Percentiles rank a stretch among this genome's conserved stretches.
Conservation (phyloP, 768 basidiomycete genomes). For the Cubamyces lactineus region DNA sequence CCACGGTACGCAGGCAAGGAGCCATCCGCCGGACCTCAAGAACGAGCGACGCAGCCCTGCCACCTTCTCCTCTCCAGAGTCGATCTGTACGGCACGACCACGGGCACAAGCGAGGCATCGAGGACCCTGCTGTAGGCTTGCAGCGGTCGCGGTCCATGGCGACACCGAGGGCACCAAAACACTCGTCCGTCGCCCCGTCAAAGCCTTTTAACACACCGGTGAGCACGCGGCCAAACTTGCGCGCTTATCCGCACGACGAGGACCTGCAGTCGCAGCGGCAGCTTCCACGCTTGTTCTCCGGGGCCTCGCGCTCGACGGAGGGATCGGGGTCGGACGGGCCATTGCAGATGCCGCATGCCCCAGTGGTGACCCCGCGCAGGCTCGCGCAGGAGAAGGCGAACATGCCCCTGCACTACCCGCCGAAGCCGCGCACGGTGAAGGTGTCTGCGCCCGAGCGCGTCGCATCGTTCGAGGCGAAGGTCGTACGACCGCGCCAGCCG, state of each 20-base stretch:
- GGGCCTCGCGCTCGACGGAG: slow-evolving; percentile 4
- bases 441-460: slow-evolving; percentile 1
- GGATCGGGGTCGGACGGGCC: not conserved
- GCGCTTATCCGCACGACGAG: slow-evolving; percentile 8
- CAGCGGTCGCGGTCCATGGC: slow-evolving; percentile 4
- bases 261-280: not conserved
- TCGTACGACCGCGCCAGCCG: not conserved
- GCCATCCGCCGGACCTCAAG: slow-evolving; percentile 12
- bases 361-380: slow-evolving; percentile 1
- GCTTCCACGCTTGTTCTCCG: not conserved
- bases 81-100: slow-evolving; percentile 6
- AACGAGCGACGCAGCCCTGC: slow-evolving; percentile 5
- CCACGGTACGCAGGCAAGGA: slow-evolving; percentile 16
- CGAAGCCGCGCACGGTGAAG: slow-evolving; percentile 5
- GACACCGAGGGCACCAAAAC: not conserved
- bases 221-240: not conserved
- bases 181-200: not conserved
- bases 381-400: slow-evolving; percentile 6
- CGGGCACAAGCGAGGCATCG: not conserved
- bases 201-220: not conserved
- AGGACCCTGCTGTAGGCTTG: not conserved
- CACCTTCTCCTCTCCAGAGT: slow-evolving; percentile 2
- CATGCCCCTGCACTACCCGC: slow-evolving; percentile 4
- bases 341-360: slow-evolving; percentile 7
- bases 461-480: not conserved